Evolutionary conservation across 495 filamentous ascomycete genomes (phyloP).

Genomic region (Elasticomyces elasticus): DNA sequence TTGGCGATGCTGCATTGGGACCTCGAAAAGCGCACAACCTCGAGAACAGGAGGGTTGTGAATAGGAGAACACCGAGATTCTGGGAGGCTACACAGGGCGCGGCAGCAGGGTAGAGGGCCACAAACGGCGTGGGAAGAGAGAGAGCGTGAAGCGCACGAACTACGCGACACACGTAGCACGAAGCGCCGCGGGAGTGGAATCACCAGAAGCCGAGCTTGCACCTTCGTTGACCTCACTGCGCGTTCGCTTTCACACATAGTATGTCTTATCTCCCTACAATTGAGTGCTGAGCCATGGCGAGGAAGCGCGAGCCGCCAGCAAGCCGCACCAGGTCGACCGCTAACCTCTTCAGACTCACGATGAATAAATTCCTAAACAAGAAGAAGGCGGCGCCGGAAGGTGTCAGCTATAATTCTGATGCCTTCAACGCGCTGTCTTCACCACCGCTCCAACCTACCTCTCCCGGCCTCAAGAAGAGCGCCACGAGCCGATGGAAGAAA

Average conservation of each 20-base stretch:
- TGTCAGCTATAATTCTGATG: slow-evolving; percentile 6
- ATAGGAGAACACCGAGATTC: background rate
- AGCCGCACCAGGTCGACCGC: slow-evolving; percentile 1
- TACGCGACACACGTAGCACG: background rate
- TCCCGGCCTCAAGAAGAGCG: slow-evolving; percentile 18
- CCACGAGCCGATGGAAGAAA: slow-evolving; percentile 22
- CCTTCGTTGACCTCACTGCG: background rate
- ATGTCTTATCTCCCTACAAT: slow-evolving; percentile 5
- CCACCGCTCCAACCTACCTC: slow-evolving; percentile 3
- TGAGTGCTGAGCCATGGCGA: slow-evolving; percentile 1
- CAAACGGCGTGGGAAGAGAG: background rate
- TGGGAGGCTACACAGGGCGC: background rate
- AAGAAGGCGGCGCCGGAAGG: slow-evolving; percentile 27
- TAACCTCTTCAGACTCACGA: slow-evolving; percentile 31
- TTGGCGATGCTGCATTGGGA: slow-evolving; percentile 11
- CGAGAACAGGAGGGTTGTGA: background rate
- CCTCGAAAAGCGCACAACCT: background rate
- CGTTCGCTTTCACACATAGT: slow-evolving; percentile 3
- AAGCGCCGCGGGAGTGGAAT: background rate
- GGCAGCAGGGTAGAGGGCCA: background rate
- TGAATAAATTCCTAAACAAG: slow-evolving; percentile 35
- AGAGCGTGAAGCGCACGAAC: background rate
- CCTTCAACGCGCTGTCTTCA: background rate
- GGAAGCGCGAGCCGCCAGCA: background rate
- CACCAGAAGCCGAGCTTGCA: background rate